phyloP scores from a whole-genome alignment of 495 filamentous ascomycete species.

The Neurospora sp. region DNA sequence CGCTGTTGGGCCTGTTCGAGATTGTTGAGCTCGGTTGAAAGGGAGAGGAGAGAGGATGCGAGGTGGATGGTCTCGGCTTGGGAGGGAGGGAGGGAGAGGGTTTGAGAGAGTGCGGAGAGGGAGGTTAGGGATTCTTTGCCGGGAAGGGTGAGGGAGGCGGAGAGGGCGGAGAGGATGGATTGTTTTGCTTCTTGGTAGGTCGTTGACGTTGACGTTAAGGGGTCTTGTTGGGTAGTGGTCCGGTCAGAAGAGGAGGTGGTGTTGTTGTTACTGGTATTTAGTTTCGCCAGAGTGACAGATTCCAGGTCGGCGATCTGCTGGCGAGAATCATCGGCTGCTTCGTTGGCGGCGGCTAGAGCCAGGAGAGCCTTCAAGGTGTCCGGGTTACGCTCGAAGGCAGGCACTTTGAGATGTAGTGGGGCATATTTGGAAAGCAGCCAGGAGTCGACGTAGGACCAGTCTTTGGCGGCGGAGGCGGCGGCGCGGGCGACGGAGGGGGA shows the following conservation, averaged over 20 bases:
- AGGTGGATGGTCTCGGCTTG: conserved; percentile 23
- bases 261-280: background rate
- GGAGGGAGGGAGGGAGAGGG: conserved; percentile 23
- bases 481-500: conserved; percentile 60
- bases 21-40: conserved; percentile 26
- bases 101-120: conserved; percentile 31
- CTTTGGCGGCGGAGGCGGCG: conserved; percentile 56
- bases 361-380: conserved; percentile 72
- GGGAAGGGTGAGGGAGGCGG: conserved; percentile 20
- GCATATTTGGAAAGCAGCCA: conserved; percentile 65
- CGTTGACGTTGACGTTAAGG: no score
- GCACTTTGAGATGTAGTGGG: conserved; percentile 18
- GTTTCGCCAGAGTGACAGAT: conserved; percentile 41
- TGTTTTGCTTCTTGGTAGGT: conserved; percentile 5
- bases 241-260: background rate
- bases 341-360: conserved; percentile 66
- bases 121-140: conserved; percentile 31
- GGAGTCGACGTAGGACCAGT: conserved; percentile 78
- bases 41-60: conserved; percentile 25
- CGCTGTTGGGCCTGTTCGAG: conserved; percentile 35
- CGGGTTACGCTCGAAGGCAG: conserved; percentile 72
- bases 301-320: conserved; percentile 51
- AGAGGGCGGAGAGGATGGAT: conserved; percentile 26
- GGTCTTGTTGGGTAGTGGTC: background rate
- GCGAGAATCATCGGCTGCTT: conserved; percentile 70